Evolutionary conservation across 106 monocot genomes (phyloP).

Genomic region (Amphibolis antarctica): DNA sequence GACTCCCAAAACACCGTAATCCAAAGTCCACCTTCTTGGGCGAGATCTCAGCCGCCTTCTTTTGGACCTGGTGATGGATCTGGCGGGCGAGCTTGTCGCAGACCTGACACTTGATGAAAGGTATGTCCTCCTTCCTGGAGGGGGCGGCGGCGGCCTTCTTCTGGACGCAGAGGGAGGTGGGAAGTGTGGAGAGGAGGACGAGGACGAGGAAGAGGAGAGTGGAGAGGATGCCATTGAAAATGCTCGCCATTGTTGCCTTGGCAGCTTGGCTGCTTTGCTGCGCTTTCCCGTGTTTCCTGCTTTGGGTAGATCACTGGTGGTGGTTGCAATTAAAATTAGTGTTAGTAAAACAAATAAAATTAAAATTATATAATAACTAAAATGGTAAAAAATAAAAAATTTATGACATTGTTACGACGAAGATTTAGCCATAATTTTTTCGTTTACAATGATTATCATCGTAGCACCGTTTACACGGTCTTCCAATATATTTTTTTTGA

Average conservation of each 20-base stretch:
- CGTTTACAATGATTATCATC: too few relatives aligned
- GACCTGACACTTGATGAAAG: conserved; percentile 84
- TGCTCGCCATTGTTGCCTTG: conserved; percentile 1
- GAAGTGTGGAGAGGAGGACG: conserved; percentile 8
- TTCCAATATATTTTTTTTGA: too few relatives aligned
- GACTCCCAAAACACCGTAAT: not conserved
- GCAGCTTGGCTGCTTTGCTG: not conserved
- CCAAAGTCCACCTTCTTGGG: conserved; percentile 48
- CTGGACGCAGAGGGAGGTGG: conserved; percentile 13
- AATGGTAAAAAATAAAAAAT: too few relatives aligned
- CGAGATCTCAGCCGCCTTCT: conserved; percentile 45
- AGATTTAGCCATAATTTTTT: too few relatives aligned
- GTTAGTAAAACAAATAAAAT: too few relatives aligned
- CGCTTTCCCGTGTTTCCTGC: not conserved
- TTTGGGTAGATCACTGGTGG: too few relatives aligned
- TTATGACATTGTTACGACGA: too few relatives aligned
- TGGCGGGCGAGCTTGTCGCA: conserved; percentile 77
- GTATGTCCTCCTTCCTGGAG: conserved; percentile 77
- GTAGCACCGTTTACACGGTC: too few relatives aligned
- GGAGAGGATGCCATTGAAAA: not conserved
- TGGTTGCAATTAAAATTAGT: too few relatives aligned
- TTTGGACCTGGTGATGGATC: conserved; percentile 56
- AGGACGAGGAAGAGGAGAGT: conserved; percentile 7
- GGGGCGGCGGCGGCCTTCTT: conserved; percentile 32
- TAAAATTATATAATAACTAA: too few relatives aligned